phyloP scores from a whole-genome alignment of 2,329 filamentous ascomycete genomes.

The Diaporthe sp. region DNA sequence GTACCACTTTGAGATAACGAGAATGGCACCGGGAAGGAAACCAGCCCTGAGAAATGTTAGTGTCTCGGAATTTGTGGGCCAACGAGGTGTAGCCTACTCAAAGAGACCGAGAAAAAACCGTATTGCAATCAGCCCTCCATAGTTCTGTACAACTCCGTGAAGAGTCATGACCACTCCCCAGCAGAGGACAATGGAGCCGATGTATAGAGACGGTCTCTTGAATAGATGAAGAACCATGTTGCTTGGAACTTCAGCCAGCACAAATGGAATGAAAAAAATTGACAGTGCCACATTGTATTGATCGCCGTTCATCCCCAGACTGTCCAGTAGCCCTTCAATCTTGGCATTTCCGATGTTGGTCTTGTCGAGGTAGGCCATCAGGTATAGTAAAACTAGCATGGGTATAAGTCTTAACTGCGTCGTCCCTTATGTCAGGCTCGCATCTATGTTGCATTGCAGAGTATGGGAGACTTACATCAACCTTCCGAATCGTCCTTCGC shows the following conservation, averaged over 20 bases:
- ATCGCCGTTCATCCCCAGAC: conserved; percentile 53
- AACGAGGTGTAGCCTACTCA: conserved; percentile 41
- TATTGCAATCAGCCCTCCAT: conserved; percentile 51
- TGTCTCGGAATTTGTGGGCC: background rate
- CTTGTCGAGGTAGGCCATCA: conserved; percentile 45
- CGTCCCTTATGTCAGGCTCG: background rate
- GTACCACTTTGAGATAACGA: conserved; percentile 61
- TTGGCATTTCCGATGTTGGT: conserved; percentile 57
- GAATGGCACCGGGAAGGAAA: conserved; percentile 54
- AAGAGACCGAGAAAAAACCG: conserved; percentile 57
- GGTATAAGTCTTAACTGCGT: background rate
- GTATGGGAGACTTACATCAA: background rate
- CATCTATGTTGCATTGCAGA: background rate
- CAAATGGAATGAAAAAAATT: conserved; percentile 50
- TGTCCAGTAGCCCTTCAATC: conserved; percentile 54
- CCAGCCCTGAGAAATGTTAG: conserved; percentile 45
- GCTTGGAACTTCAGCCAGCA: conserved; percentile 53
- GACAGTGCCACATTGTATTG: conserved; percentile 56
- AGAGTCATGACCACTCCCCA: conserved; percentile 60
- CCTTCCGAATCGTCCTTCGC: background rate
- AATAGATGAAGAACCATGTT: conserved; percentile 54
- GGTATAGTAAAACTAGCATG: conserved; percentile 40
- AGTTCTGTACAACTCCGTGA: conserved; percentile 56
- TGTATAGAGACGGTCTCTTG: conserved; percentile 47
- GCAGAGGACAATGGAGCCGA: conserved; percentile 50